Conservation (phyloP, 768 basidiomycete genomes). For the Pulveroboletus sp. region DNA sequence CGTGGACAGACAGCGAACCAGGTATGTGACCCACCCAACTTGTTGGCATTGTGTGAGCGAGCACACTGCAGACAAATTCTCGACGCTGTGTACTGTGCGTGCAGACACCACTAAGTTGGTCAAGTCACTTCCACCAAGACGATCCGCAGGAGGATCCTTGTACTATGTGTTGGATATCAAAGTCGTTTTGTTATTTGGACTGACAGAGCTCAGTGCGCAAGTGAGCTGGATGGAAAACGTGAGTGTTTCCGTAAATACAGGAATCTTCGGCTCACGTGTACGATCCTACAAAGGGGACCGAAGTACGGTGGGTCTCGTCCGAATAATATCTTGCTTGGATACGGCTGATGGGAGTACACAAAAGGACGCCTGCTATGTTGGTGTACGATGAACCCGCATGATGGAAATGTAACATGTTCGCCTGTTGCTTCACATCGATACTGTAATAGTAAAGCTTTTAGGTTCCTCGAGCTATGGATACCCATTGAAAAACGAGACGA, state of each 20-base stretch:
- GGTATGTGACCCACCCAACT: constrained; percentile 12
- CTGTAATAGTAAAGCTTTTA: neutral
- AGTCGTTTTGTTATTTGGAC: constrained; percentile 46
- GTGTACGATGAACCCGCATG: constrained; percentile 25
- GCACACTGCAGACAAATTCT: constrained; percentile 26
- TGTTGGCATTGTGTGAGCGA: neutral
- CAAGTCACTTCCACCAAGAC: constrained; percentile 17
- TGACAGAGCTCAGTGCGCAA: constrained; percentile 50
- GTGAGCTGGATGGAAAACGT: constrained; percentile 49
- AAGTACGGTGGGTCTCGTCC: constrained; percentile 31
- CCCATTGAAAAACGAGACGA: too few relatives aligned
- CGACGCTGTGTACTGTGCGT: constrained; percentile 32
- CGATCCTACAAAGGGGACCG: constrained; percentile 27
- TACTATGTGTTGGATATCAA: constrained; percentile 29
- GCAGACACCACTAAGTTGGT: constrained; percentile 33
- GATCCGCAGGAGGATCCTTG: constrained; percentile 18
- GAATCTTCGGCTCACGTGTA: neutral
- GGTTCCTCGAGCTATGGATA: neutral
- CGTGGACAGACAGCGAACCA: constrained; percentile 33
- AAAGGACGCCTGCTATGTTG: constrained; percentile 27
- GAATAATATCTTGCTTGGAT: neutral
- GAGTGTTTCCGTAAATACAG: constrained; percentile 13
- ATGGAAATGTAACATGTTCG: neutral
- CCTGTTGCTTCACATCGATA: neutral
- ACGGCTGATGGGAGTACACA: neutral